phyloP scores from a whole-genome alignment of 2,329 filamentous ascomycete genomes.

The Aspergillus sp. region DNA sequence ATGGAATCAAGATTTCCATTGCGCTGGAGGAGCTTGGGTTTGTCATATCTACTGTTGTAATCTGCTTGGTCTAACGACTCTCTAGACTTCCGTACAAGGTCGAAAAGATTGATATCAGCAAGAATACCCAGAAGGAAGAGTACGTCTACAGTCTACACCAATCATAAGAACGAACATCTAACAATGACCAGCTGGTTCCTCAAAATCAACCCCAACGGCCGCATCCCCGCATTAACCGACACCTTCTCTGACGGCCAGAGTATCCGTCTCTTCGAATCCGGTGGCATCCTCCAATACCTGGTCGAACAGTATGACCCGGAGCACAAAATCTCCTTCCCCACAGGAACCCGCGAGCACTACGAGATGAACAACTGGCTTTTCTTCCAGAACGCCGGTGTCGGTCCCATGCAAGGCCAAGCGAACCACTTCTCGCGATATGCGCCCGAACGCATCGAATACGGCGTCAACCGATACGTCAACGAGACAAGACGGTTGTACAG shows the following conservation, averaged over 20 bases:
- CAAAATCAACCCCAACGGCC: slow-evolving; percentile 87
- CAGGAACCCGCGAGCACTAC: slow-evolving; percentile 67
- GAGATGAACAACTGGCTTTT: slow-evolving; percentile 75
- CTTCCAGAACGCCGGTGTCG: slow-evolving; percentile 75
- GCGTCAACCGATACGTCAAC: slow-evolving; percentile 74
- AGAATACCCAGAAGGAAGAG: slow-evolving; percentile 73
- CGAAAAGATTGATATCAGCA: slow-evolving; percentile 64
- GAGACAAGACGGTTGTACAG: slow-evolving; percentile 79
- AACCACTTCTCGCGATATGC: slow-evolving; percentile 84
- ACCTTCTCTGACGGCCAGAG: slow-evolving; percentile 66
- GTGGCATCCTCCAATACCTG: slow-evolving; percentile 79
- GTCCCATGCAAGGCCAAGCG: slow-evolving; percentile 79
- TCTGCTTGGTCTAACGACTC: too few relatives aligned
- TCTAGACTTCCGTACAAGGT: slow-evolving; percentile 67
- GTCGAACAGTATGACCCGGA: slow-evolving; percentile 76
- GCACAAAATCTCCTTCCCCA: slow-evolving; percentile 75
- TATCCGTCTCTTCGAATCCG: slow-evolving; percentile 77
- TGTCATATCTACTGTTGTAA: not conserved
- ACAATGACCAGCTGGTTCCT: slow-evolving; percentile 64
- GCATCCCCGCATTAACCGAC: slow-evolving; percentile 84
- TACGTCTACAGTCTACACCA: slow-evolving; percentile 11
- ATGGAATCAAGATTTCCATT: slow-evolving; percentile 87
- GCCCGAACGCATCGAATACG: slow-evolving; percentile 76
- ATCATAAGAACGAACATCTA: slow-evolving; percentile 1
- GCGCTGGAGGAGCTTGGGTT: slow-evolving; percentile 74